Conservation (phyloP, 805 yeast genomes). For the Pichia membranifaciens region DNA sequence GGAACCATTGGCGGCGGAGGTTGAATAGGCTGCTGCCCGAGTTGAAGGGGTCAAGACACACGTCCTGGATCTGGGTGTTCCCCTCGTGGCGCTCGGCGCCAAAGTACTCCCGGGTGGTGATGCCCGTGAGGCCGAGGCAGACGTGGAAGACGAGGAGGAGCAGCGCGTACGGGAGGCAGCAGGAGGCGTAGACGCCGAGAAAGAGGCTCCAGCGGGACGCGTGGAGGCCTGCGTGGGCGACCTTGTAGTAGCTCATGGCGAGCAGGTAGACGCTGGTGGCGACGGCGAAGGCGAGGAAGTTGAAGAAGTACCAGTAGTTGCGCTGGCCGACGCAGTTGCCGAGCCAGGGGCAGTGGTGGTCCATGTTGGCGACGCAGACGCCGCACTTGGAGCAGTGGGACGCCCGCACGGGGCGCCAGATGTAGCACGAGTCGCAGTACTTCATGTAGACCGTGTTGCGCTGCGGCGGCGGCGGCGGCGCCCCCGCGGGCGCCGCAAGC, state of each 20-base stretch:
- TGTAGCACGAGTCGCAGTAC: constrained; percentile 53
- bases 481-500: constrained; percentile 70
- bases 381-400: constrained; percentile 69
- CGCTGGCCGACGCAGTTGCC: constrained; percentile 74
- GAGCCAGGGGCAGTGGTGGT: constrained; percentile 59
- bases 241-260: constrained; percentile 28
- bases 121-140: constrained; percentile 47
- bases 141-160: constrained; percentile 49
- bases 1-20: constrained; percentile 29
- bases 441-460: constrained; percentile 31
- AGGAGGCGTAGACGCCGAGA: constrained; percentile 42
- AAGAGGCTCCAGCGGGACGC: constrained; percentile 41
- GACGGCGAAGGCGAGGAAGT: constrained; percentile 39
- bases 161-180: constrained; percentile 50
- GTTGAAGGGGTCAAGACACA: constrained; percentile 35
- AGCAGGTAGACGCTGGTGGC: constrained; percentile 28
- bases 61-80: constrained; percentile 23
- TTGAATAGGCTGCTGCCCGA: constrained; percentile 29
- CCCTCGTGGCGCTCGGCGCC: constrained; percentile 34
- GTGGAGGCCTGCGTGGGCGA: constrained; percentile 18
- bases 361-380: constrained; percentile 58
- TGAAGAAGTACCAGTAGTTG: constrained; percentile 58
- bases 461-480: too few species aligned
- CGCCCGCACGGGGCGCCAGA: constrained; percentile 74
- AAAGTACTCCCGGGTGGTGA: constrained; percentile 71